Evolutionary conservation across 1,284 basidiomycete species (phyloP), one percentile per base, ranked within the genome.

Genomic region (Ustilago crameri): DNA sequence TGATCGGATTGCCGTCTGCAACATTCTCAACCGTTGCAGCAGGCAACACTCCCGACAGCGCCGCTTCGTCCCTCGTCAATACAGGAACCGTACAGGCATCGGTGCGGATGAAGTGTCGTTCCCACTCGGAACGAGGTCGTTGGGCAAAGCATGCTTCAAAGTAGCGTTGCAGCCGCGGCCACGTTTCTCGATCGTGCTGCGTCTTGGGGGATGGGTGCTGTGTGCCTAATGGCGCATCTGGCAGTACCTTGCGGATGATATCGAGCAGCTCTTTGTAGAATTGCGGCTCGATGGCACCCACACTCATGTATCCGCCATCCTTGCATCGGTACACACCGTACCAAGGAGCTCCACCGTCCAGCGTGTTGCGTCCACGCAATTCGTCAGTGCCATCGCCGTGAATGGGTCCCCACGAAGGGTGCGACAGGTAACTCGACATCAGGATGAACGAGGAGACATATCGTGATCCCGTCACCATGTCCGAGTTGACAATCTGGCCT

Each of bases 401-500:
- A 18, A 85, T 83, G n/a, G 85, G 83, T 18, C 79, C 73, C 79
- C 83, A 84, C 23, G 70, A 51, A 14, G 80, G 79, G 62, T 84
- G 45, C 67, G 79, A 26, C 85, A 86, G 20, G 70, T 79, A 37
- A 68, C 84, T 51, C 82, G 85, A 75, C 24, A 89, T 85, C 8
- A 93, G 85, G 8, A 90, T 88, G 69, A 89, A 93, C 2, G 88
- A 88, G 7, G 91, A 87, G 22, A 93, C 75, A 81, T 93, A 93
- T 50, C 91, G 89, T 2, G 89, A 86, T 0, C 92, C 92, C 10
- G 91, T 89, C 18, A 93, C 90, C 91, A 93, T 92, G 80, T 93
- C 89, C 2, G 88, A 85, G 60, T 91, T 86, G 40, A 93, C 89
- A 8, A 93, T 86, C 82, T 93, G 91, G 5, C 92, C 92, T 24